A percentile compares a stretch with the other conserved stretches of the same genome.
phyloP scores from a whole-genome alignment of 225 moss, liverwort and hornwort genomes.

The Bryum argenteum region DNA sequence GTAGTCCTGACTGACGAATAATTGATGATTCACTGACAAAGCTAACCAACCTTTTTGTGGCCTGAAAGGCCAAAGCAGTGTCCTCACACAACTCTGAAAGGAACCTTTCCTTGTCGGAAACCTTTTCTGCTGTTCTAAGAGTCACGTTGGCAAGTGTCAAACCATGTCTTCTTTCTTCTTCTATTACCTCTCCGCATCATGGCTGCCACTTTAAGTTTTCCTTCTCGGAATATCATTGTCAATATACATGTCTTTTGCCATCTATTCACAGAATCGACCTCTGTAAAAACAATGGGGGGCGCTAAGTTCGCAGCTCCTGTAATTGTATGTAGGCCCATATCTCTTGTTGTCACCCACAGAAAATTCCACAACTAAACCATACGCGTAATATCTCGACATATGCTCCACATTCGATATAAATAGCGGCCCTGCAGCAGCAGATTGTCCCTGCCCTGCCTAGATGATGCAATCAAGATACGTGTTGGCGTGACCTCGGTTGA shows the following conservation, averaged over 20 bases:
- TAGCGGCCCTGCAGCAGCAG: constrained; percentile 24
- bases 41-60: constrained; percentile 29
- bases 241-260: constrained; percentile 42
- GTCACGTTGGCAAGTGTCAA: constrained; percentile 25
- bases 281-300: constrained; percentile 34
- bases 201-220: constrained; percentile 27
- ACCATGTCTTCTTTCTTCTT: constrained; percentile 16
- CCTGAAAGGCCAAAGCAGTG: constrained; percentile 24
- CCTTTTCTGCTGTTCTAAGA: not conserved
- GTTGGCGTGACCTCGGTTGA: constrained; percentile 71
- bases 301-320: constrained; percentile 27
- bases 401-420: constrained; percentile 28
- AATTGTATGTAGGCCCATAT: constrained; percentile 13
- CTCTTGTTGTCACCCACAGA: constrained; percentile 16
- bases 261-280: constrained; percentile 46
- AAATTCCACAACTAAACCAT: constrained; percentile 29
- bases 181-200: constrained; percentile 43
- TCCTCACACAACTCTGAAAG: constrained; percentile 36
- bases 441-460: constrained; percentile 21
- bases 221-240: constrained; percentile 35
- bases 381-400: constrained; percentile 23
- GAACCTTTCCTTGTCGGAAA: constrained; percentile 15
- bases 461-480: constrained; percentile 63
- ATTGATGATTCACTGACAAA: constrained; percentile 32
- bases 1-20: constrained; percentile 30